Evolutionary conservation across 768 basidiomycete genomes (phyloP).

Genomic region (Boletus subparvulus): DNA sequence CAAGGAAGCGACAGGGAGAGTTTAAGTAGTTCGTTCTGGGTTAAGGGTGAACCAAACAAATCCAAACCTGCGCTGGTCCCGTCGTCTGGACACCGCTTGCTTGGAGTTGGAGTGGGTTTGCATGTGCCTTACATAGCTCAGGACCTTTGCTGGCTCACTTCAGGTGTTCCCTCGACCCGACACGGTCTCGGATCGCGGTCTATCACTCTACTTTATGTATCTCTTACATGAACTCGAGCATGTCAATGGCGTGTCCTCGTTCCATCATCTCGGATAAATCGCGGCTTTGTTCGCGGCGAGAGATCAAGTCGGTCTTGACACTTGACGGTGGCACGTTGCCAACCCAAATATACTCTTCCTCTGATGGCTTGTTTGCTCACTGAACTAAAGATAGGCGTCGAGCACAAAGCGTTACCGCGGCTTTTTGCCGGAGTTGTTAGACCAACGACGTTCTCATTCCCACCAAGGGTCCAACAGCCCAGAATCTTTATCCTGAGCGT

Average conservation of each 20-base stretch:
- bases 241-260: not conserved
- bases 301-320: not conserved
- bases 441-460: slow-evolving; percentile 1
- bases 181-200: slow-evolving; percentile 2
- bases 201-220: slow-evolving; percentile 12
- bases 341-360: not conserved
- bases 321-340: not conserved
- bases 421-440: not conserved
- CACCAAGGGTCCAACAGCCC: slow-evolving; percentile 2
- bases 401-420: not conserved
- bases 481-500: slow-evolving; percentile 6
- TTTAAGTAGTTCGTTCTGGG: slow-evolving; percentile 35
- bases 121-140: slow-evolving; percentile 8
- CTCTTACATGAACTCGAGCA: not conserved
- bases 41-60: slow-evolving; percentile 34
- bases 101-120: slow-evolving; percentile 8
- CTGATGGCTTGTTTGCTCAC: not conserved
- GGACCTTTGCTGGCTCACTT: not conserved
- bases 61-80: slow-evolving; percentile 21
- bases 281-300: not conserved
- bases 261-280: not conserved
- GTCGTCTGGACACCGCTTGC: slow-evolving; percentile 19
- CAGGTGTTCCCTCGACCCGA: not conserved
- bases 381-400: slow-evolving; percentile 1
- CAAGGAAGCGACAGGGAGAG: not conserved